Evolutionary conservation across 2,329 filamentous ascomycete species (phyloP).

Genomic region (Talaromyces piceae): DNA sequence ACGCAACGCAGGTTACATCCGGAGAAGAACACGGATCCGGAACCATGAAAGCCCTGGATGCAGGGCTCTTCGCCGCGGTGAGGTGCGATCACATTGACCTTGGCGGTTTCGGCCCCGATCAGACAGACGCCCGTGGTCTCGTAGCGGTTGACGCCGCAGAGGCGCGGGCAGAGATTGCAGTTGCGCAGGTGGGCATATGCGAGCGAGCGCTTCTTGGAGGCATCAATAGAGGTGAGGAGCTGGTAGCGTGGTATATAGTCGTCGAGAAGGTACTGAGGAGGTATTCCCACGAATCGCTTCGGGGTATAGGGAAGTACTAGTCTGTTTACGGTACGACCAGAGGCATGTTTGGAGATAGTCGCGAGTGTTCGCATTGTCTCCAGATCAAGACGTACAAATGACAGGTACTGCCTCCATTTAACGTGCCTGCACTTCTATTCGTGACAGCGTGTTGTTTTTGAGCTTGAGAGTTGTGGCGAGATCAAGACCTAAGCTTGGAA

Average conservation of each 20-base stretch:
- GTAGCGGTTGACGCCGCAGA: constrained; percentile 74
- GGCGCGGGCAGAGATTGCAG: constrained; percentile 73
- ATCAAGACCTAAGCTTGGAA: not conserved
- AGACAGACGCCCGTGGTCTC: constrained; percentile 71
- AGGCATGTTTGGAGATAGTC: not conserved
- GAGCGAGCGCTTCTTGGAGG: constrained; percentile 62
- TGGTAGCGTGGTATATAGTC: constrained; percentile 69
- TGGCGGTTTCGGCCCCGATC: constrained; percentile 63
- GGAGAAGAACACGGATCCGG: constrained; percentile 73
- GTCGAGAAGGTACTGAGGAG: constrained; percentile 62
- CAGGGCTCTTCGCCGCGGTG: constrained; percentile 83
- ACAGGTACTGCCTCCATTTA: not conserved
- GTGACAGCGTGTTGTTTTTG: no score
- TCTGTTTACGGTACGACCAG: not conserved
- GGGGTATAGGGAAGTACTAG: not conserved
- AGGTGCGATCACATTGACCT: constrained; percentile 77
- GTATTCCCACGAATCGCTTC: constrained; percentile 42
- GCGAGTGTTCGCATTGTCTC: not conserved
- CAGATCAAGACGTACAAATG: not conserved
- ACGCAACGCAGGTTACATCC: constrained; percentile 69
- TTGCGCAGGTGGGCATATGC: constrained; percentile 69
- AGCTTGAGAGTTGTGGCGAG: not conserved
- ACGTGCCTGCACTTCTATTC: no score
- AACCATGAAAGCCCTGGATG: constrained; percentile 73
- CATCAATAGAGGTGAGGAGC: constrained; percentile 59